Evolutionary conservation across 1,139 yeast genomes (phyloP).

Genomic region (Kluyveromyces sp.): DNA sequence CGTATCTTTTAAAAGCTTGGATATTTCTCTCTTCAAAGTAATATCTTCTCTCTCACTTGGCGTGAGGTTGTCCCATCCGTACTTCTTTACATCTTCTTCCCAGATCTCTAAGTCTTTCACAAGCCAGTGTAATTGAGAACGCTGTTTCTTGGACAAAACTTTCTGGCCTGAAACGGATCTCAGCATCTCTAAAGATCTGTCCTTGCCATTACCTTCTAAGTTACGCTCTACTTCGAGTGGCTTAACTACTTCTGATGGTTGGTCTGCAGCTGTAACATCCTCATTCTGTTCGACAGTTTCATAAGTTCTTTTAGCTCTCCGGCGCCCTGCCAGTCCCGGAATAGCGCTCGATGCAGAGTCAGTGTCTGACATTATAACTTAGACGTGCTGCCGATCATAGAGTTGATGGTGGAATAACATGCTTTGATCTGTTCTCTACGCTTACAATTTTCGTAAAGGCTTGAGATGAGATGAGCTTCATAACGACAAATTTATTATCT

Average conservation of each 20-base stretch:
- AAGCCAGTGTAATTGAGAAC: constrained; percentile 39
- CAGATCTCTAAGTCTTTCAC: constrained; percentile 43
- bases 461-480: too few relatives aligned
- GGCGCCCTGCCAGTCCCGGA: too few relatives aligned
- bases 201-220: constrained; percentile 16
- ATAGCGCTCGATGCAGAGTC: too few relatives aligned
- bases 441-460: too few relatives aligned
- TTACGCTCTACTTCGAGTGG: constrained; percentile 7
- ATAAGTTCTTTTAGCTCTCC: constrained; percentile 23
- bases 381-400: too few relatives aligned
- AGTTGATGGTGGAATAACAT: too few relatives aligned
- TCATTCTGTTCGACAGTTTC: constrained; percentile 15
- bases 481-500: too few relatives aligned
- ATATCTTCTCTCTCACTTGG: constrained; percentile 44
- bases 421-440: too few relatives aligned
- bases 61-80: constrained; percentile 47
- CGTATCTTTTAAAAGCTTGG: constrained; percentile 39
- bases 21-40: constrained; percentile 43
- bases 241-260: neutral
- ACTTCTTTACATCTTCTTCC: constrained; percentile 40
- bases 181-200: constrained; percentile 29
- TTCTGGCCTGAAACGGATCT: constrained; percentile 43
- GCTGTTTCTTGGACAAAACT: constrained; percentile 44
- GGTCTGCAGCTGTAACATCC: constrained; percentile 1
- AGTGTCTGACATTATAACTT: too few relatives aligned